Base-by-base conservation (phyloP, 2,329 filamentous ascomycete genomes). In the Aureobasidium sp. region DNA sequence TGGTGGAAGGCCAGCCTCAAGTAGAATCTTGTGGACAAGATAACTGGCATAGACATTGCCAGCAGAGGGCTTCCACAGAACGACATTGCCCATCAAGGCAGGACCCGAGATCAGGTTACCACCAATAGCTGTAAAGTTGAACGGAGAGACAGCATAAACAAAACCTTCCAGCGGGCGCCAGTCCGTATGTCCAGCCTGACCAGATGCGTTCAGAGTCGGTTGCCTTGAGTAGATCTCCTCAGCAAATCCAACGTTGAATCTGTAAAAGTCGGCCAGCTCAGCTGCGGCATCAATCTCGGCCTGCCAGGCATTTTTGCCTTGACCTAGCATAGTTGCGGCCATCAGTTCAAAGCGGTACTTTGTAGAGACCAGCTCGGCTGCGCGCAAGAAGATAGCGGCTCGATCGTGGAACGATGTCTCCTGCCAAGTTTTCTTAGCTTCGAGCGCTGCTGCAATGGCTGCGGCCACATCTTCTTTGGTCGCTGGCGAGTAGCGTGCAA, bases 111-210 rank as follows among this genome's bases (percentile, higher is more conserved):
- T 65, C 1, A 78, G 68, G 50, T 70, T 76, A 3, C 69, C 76
- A 12, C 72, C 76, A 20, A 78, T 69, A 0, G 76, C 76, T 0
- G 76, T 77, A 60, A 78, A 78, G 68, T 78, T 78, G 68, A 78
- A 78, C 2, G 76, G 76, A 0, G 74, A 73, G 2, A 78, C 66
- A n/a, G 75, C 71, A 48, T 76, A 77, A 10, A 78, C 74, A 62
- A 78, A 78, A 0, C 76, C 76, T 58, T 78, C 76, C 0, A 78
- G 68, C 0, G 76, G 75, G 0, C 76, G 67, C 61, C 72, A 74
- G 17, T 77, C 75, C 2, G 70, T 66, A 5, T 69, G 68, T 34
- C 69, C 71, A 32, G 37, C 52, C 37, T 20, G n/a, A 60, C 64
- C 64, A 8, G 61, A 52, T 1, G 57, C 52, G 52, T 69, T 66